Evolutionary conservation across 2,329 filamentous ascomycete genomes (phyloP), one percentile per base, ranked within the genome.

Genomic region (Diaporthe sp.): DNA sequence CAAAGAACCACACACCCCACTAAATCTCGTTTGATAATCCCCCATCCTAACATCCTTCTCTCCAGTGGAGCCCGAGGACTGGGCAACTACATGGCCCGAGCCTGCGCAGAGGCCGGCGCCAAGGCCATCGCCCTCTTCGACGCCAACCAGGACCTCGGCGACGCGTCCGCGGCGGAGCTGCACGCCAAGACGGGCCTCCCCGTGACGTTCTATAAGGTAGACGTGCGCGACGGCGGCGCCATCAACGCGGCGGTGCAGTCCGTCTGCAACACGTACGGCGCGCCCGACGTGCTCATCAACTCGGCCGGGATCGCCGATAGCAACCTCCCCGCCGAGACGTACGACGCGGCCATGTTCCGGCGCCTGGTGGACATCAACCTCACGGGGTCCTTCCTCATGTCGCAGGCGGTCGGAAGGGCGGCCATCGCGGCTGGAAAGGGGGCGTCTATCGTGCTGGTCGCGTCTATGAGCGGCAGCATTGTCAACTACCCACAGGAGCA

Each of bases 401-500:
- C 93, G 25, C 93, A 95, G 85, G 86, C 92, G n/a, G 90, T 93
- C 34, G 93, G 92, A 57, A 90, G 90, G 73, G 87, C 90, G 80
- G 95, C 95, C 93, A 95, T 95, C 85, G 86, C 88, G n/a, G 90
- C 91, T 74, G 88, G 90, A 81, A 92, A 92, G 85, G 91, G 92
- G 17, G 94, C 94, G 57, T 93, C 90, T 81, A 93, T 96, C 82
- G 89, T 96, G 81, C 90, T 95, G 77, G 91, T 95, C 72, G 93
- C 93, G 44, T 94, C 92, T 81, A 95, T 96, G 94, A 95, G 93
- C 68, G 94, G 94, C 79, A 91, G 92, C 86, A 92, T 96, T 78
- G 94, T 95, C 89, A 96, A 96, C 90, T 95, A 92, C 87, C 94
- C 94, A 9, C 94, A 96, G 86, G 93, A 95, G 86, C 94, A 96